Evolutionary conservation across 768 basidiomycete genomes (phyloP), one percentile per base, ranked within the genome.

Genomic region (Strobilomyces dryophilus): DNA sequence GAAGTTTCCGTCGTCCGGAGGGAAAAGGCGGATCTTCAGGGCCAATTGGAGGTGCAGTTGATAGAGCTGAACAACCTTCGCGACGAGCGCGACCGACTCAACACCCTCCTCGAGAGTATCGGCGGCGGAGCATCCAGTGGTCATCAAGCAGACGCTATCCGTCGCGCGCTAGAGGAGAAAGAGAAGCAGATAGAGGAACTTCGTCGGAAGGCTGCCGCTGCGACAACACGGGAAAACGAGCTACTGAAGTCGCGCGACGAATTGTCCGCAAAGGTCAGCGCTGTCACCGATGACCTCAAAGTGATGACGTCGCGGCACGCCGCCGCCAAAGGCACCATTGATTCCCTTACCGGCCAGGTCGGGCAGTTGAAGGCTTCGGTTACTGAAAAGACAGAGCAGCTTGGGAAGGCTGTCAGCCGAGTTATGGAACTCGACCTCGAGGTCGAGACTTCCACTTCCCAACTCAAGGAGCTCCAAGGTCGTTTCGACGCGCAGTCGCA

Each of bases 221-320:
- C 47, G 14, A 43, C 45, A 8, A 37, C 55, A 43, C 44, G 35
- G 39, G 49, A 52, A 8, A 29, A 37, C 2, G 47, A 49, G n/a
- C 44, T 57, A 15, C 55, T 52, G 40, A 49, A 10, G 14, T 48
- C n/a, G 21, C 27, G 32, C 8, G 57, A 52, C n/a, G 35, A 15
- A 8, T 5, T 52, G 24, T 56, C 47, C 15, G 32, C 8, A 17
- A 37, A 57, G 26, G 15, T 39, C 24, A 49, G 45, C 27, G 27
- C 32, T 2, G 4, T 34, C 21, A 32, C 29, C 5, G 49, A 55
- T 7, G 31, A 57, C 10, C 31, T 56, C 15, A 34, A 21, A 12
- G 26, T n/a, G 41, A 47, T 44, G 41, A 35, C 45, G n/a, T 56
- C 42, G 4, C 27, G 37, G 21, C 17, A 46, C 21, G 40, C 51